Evolutionary conservation across 2,329 filamentous ascomycete genomes (phyloP).

Genomic region (Lizonia empirigonia): DNA sequence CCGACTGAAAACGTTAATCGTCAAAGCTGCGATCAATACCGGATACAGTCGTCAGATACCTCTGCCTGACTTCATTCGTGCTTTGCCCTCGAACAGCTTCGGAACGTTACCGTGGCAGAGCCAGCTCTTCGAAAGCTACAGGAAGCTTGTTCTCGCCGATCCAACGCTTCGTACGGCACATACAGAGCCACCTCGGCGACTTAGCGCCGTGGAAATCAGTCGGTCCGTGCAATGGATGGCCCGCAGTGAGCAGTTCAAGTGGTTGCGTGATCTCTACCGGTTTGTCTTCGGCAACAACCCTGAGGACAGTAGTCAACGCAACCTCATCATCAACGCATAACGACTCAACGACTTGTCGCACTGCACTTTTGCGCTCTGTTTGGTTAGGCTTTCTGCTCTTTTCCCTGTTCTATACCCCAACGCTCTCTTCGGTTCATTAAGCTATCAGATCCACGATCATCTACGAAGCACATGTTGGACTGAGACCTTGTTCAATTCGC

Average conservation of each 20-base stretch:
- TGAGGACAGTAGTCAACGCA: constrained; percentile 74
- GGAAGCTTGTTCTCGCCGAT: constrained; percentile 77
- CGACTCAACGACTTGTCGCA: neutral
- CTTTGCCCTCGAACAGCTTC: constrained; percentile 77
- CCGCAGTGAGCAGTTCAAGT: constrained; percentile 73
- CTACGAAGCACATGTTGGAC: constrained; percentile 5
- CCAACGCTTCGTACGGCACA: constrained; percentile 61
- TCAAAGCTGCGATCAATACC: constrained; percentile 84
- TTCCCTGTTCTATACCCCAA: constrained; percentile 17
- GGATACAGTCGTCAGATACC: constrained; percentile 72
- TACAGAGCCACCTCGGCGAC: constrained; percentile 63
- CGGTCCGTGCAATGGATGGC: constrained; percentile 79
- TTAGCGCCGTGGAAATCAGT: constrained; percentile 76
- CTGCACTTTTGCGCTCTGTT: constrained; percentile 1
- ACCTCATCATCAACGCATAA: constrained; percentile 62
- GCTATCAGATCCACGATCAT: constrained; percentile 7
- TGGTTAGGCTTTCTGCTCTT: constrained; percentile 11
- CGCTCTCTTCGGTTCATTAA: constrained; percentile 13
- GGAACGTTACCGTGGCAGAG: constrained; percentile 73
- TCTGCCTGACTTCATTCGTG: constrained; percentile 77
- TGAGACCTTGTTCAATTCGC: constrained; percentile 3
- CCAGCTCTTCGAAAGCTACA: constrained; percentile 76
- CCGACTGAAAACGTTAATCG: constrained; percentile 76
- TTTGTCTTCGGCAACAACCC: constrained; percentile 84
- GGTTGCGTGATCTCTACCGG: constrained; percentile 80